These are phyloP conservation scores for Candida palmyrensis DNA, from an alignment of 805 yeast species.

Conservation along the genomic window DNA sequence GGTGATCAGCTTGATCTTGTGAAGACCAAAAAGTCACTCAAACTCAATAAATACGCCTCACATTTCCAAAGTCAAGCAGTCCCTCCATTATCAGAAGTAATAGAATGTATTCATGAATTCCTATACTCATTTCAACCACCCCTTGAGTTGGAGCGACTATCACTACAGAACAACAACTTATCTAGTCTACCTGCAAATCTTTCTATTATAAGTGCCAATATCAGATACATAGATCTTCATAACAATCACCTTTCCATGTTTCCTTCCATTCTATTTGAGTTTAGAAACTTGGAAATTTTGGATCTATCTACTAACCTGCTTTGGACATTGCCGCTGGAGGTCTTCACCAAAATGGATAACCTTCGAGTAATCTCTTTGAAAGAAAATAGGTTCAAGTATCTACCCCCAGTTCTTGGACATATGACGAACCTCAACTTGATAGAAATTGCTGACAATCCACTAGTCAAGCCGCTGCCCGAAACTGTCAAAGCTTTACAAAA, in stretches of 20 bases:
- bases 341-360: conserved; percentile 34
- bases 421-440: conserved; percentile 50
- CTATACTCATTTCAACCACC: conserved; percentile 18
- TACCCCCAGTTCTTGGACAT: conserved; percentile 50
- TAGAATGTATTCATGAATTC: conserved; percentile 19
- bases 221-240: conserved; percentile 64
- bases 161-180: conserved; percentile 49
- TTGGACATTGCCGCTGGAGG: conserved; percentile 40
- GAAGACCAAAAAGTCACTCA: conserved; percentile 14
- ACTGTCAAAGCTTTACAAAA: conserved; percentile 27
- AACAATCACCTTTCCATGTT: conserved; percentile 50
- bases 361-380: conserved; percentile 58
- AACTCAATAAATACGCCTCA: conserved; percentile 11
- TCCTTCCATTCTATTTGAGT: conserved; percentile 40
- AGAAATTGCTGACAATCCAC: conserved; percentile 61
- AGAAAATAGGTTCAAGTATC: conserved; percentile 49
- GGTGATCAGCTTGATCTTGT: conserved; percentile 20
- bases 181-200: conserved; percentile 44
- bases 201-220: conserved; percentile 30
- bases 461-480: conserved; percentile 42
- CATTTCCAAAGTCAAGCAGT: conserved; percentile 4
- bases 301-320: conserved; percentile 60
- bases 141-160: conserved; percentile 42
- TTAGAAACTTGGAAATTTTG: conserved; percentile 51
- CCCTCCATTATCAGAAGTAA: conserved; percentile 12